A percentile compares a stretch with the other conserved stretches of the same genome.
Conservation (phyloP, 768 basidiomycete species). For the Lactarius sanguifluus region DNA sequence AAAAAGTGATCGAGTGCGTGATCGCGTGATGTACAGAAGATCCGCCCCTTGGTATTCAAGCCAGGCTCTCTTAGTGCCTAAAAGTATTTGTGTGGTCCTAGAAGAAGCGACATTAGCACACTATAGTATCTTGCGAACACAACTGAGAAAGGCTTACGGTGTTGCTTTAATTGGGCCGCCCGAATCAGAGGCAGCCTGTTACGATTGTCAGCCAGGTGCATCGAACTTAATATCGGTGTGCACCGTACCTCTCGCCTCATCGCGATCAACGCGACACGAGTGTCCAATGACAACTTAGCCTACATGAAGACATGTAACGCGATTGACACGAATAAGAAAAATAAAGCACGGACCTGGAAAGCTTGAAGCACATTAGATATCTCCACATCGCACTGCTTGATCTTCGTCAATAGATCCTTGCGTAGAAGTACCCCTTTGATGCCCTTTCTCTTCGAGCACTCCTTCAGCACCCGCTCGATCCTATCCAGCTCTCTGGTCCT, state of each 20-base stretch:
- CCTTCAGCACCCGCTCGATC: background rate
- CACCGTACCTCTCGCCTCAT: background rate
- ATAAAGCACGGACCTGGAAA: background rate
- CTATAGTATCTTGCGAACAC: background rate
- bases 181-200: too few species aligned
- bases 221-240: background rate
- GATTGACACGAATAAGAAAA: background rate
- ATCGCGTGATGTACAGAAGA: background rate
- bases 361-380: background rate
- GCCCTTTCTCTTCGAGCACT: background rate
- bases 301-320: background rate
- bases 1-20: background rate
- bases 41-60: too few species aligned
- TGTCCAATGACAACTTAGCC: background rate
- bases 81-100: background rate
- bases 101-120: background rate
- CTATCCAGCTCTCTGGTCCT: constrained; percentile 1
- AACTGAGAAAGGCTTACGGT: background rate
- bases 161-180: too few species aligned
- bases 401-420: background rate
- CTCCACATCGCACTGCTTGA: background rate
- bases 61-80: background rate
- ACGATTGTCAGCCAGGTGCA: background rate
- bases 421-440: background rate
- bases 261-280: background rate